Evolutionary conservation across 805 yeast genomes (phyloP).

Genomic region (Clavispora carvajalis): DNA sequence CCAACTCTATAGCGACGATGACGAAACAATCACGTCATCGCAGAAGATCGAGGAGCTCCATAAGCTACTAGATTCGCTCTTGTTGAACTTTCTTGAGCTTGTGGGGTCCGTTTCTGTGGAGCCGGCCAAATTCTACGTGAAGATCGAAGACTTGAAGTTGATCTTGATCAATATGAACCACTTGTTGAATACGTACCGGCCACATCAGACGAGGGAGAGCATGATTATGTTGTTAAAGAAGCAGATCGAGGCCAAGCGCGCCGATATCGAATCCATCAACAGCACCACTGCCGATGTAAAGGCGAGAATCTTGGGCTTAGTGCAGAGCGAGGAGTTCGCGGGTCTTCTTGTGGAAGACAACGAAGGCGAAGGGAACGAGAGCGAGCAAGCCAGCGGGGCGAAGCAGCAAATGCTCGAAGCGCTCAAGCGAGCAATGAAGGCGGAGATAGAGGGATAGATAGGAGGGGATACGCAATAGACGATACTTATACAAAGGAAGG

Average conservation of each 20-base stretch:
- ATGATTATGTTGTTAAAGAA: conserved; percentile 68
- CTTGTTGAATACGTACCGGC: conserved; percentile 82
- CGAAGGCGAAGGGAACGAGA: background rate
- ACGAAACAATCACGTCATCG: conserved; percentile 29
- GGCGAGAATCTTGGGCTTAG: conserved; percentile 24
- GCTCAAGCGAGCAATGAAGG: background rate
- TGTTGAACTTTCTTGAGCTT: conserved; percentile 77
- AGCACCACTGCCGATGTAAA: conserved; percentile 36
- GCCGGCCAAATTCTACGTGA: conserved; percentile 55
- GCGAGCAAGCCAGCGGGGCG: background rate
- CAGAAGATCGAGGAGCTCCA: conserved; percentile 70
- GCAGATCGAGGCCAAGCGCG: conserved; percentile 59
- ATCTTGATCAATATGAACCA: conserved; percentile 89
- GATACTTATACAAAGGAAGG: background rate
- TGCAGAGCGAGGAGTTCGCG: conserved; percentile 2
- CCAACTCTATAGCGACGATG: conserved; percentile 55
- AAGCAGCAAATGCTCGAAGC: background rate
- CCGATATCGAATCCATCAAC: conserved; percentile 46
- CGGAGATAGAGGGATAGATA: background rate
- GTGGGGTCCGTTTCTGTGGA: conserved; percentile 70
- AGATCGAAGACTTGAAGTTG: conserved; percentile 74
- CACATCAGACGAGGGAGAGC: conserved; percentile 92
- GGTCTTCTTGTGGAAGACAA: background rate
- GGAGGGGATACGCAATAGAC: background rate
- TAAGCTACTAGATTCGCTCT: conserved; percentile 69